Conservation (phyloP, 257 asterid genomes). For the Penstemon newberryi region DNA sequence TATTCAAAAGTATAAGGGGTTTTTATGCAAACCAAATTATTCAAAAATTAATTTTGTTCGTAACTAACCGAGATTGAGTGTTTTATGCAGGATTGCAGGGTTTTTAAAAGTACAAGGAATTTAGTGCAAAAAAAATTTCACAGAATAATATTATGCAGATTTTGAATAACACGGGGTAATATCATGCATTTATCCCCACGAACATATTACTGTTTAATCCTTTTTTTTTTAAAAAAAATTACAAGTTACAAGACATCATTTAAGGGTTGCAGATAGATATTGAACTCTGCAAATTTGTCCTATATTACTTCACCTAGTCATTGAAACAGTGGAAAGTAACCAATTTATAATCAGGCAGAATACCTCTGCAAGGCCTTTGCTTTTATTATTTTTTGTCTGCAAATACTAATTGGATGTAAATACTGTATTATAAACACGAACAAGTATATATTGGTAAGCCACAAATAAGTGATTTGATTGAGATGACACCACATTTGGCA, state of each 20-base stretch:
- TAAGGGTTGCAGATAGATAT: slow-evolving; percentile 21
- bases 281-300: slow-evolving; percentile 12
- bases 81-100: too few species aligned
- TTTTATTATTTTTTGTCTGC: slow-evolving; percentile 11
- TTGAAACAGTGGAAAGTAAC: not conserved
- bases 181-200: too few species aligned
- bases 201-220: not conserved
- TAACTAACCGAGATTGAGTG: too few species aligned
- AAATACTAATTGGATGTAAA: too few species aligned
- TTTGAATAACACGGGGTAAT: too few species aligned
- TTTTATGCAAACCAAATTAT: too few species aligned
- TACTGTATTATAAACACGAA: too few species aligned
- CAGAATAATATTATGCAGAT: too few species aligned
- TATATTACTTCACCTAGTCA: slow-evolving; percentile 15
- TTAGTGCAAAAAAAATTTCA: too few species aligned
- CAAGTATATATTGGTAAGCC: slow-evolving; percentile 14
- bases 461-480: slow-evolving; percentile 35
- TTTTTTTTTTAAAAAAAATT: slow-evolving; percentile 22
- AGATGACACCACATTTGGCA: slow-evolving; percentile 43
- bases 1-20: too few species aligned
- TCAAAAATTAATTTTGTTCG: too few species aligned
- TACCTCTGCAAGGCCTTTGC: slow-evolving; percentile 1
- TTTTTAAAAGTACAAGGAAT: too few species aligned
- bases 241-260: not conserved
- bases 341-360: not conserved